A percentile compares a stretch with the other conserved stretches of the same genome.
Evolutionary conservation across 1,284 basidiomycete genomes (phyloP).

Genomic region (Sutorius eximius): DNA sequence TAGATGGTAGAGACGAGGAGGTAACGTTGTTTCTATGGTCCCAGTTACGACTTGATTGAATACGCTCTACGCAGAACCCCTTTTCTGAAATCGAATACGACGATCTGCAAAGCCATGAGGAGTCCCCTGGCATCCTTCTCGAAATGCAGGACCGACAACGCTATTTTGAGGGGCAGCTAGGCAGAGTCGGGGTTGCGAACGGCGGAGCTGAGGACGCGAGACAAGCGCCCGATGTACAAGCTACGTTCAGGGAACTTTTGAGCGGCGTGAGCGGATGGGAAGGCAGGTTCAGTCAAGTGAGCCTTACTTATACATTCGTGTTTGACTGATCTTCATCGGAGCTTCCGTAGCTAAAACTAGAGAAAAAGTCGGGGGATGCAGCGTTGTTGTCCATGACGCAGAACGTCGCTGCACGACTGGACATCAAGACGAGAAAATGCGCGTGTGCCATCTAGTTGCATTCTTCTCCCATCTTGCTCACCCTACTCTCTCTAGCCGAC

Average conservation of each 20-base stretch:
- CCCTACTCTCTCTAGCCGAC: constrained; percentile 49
- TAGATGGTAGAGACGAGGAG: constrained; percentile 40
- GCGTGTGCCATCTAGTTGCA: constrained; percentile 19
- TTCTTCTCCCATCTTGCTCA: not conserved
- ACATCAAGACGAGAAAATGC: constrained; percentile 66
- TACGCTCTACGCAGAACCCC: constrained; percentile 36
- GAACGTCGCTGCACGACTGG: constrained; percentile 67
- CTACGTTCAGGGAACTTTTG: constrained; percentile 47
- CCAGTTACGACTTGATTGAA: not conserved
- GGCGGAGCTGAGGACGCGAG: constrained; percentile 17
- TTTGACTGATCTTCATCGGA: not conserved
- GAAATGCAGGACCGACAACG: constrained; percentile 80
- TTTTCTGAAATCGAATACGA: constrained; percentile 83
- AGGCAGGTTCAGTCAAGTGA: constrained; percentile 55
- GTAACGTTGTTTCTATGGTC: constrained; percentile 29
- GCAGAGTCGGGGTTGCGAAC: constrained; percentile 33
- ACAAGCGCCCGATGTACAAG: constrained; percentile 44
- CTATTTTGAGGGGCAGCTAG: constrained; percentile 69
- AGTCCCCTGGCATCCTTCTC: constrained; percentile 69
- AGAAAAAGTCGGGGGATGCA: constrained; percentile 62
- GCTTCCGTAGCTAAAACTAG: constrained; percentile 54
- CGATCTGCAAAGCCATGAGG: constrained; percentile 74
- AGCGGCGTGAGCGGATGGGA: constrained; percentile 58
- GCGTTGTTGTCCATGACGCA: constrained; percentile 76
- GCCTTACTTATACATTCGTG: constrained; percentile 1